Conservation (phyloP, 1,139 yeast species). For the Casaregolazyma lundiana region DNA sequence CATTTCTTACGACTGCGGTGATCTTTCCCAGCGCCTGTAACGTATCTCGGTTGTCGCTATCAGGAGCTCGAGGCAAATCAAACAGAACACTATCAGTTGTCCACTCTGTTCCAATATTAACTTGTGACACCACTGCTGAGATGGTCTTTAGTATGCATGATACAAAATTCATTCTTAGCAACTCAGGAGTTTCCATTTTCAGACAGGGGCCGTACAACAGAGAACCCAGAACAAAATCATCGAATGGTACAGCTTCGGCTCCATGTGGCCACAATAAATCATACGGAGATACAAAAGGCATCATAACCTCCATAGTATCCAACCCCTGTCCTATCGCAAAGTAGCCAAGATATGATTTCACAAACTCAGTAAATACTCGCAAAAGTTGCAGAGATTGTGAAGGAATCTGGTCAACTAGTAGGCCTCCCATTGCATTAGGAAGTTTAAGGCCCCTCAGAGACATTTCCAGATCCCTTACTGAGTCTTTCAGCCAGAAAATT, state of each 20-base stretch:
- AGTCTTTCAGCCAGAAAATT: slow-evolving; percentile 38
- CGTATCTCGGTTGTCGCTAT: slow-evolving; percentile 14
- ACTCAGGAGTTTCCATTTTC: slow-evolving; percentile 20
- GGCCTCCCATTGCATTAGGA: slow-evolving; percentile 32
- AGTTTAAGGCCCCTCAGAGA: slow-evolving; percentile 54
- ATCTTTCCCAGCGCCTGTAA: slow-evolving; percentile 17
- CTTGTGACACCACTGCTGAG: slow-evolving; percentile 16
- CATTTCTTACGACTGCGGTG: slow-evolving; percentile 16
- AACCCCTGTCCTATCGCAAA: slow-evolving; percentile 5
- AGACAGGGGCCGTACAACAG: slow-evolving; percentile 23
- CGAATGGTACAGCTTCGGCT: slow-evolving; percentile 19
- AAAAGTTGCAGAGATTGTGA: slow-evolving; percentile 55
- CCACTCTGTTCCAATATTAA: slow-evolving; percentile 20
- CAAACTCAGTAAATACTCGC: slow-evolving; percentile 43
- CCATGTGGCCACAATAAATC: slow-evolving; percentile 8
- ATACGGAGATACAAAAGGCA: slow-evolving; percentile 4
- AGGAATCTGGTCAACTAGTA: slow-evolving; percentile 55
- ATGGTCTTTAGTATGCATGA: slow-evolving; percentile 21
- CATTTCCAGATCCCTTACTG: slow-evolving; percentile 63
- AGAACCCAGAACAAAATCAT: slow-evolving; percentile 22
- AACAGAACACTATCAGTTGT: slow-evolving; percentile 18
- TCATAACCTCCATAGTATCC: not conserved
- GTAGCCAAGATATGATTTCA: slow-evolving; percentile 13
- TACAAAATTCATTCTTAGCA: slow-evolving; percentile 21
- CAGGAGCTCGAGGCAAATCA: slow-evolving; percentile 21